Base-by-base conservation (phyloP, 2,329 filamentous ascomycete species). In the Penicillium sp. region DNA sequence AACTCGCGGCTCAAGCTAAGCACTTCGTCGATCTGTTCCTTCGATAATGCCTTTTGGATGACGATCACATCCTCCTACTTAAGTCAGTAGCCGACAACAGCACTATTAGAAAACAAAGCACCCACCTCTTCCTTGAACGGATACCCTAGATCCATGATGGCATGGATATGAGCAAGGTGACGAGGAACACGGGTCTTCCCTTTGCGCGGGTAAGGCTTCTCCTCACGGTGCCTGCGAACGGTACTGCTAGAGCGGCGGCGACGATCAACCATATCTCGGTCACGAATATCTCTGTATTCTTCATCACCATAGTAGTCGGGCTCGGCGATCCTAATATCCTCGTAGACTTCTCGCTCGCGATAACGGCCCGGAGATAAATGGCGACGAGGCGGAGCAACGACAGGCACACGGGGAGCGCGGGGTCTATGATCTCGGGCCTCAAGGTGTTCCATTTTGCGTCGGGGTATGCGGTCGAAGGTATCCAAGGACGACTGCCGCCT, bases 161-260 rank as follows among this genome's bases (percentile, higher is more conserved):
- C 93, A 60, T 88, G 83, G 71, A 89, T 89, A 63, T 90, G 89
- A 15, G 96, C 90, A 59, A 96, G 80, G 56, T 89, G 85, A 58
- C 85, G 86, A 0, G 93, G 93, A 73, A 97, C 92, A 66, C 90
- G 86, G 15, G 93, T 97, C 82, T 93, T 96, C 67, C 93, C 93
- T 73, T 89, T 92, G 77, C 90, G 89, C 10, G 89, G 89, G 63
- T 89, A 91, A 57, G 78, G 75, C 58, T 77, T 78, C 59, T 78
- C 73, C 38, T 67, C 61, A 68, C 68, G 58, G 63, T 65, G 55
- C 69, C 72, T 61, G 71, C 67, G 35, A 69, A 64, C 33, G 69
- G 56, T 51, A 57, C 73, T 74, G 29, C 80, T 78, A 21, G 79
- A 78, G 25, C 80, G 79, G 35, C 77, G 79, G 48, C 79, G 80